These are phyloP conservation scores for Vitis hybrid DNA, from an alignment of 177 flowering plant genomes.

Conservation along the genomic window DNA sequence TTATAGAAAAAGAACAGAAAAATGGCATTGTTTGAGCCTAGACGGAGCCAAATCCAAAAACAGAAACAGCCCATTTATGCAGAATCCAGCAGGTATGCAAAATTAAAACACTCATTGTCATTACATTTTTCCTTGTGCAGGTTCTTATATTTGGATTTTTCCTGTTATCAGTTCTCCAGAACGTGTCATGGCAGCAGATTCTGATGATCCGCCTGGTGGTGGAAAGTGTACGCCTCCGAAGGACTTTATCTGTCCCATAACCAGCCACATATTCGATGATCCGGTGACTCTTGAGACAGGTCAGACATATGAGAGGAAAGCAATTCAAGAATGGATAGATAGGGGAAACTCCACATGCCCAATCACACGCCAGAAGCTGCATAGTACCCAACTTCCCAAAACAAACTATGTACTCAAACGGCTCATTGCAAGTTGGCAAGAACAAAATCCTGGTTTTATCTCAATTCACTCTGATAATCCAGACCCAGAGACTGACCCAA, in stretches of 20 bases:
- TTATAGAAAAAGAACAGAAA: slow-evolving; percentile 53
- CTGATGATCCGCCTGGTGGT: slow-evolving; percentile 28
- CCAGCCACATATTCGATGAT: slow-evolving; percentile 67
- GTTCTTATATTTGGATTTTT: slow-evolving; percentile 20
- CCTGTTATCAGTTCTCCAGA: slow-evolving; percentile 37
- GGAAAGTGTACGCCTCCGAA: slow-evolving; percentile 65
- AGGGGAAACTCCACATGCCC: slow-evolving; percentile 83
- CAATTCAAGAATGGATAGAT: slow-evolving; percentile 82
- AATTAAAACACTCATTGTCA: not conserved
- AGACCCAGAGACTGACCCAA: slow-evolving; percentile 14
- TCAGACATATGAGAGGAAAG: slow-evolving; percentile 79
- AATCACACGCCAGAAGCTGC: slow-evolving; percentile 72
- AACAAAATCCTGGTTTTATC: slow-evolving; percentile 37
- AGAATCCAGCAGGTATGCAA: slow-evolving; percentile 50
- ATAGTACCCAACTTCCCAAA: slow-evolving; percentile 63
- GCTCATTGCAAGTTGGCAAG: slow-evolving; percentile 79
- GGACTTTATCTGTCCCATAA: slow-evolving; percentile 87
- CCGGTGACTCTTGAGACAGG: slow-evolving; percentile 94
- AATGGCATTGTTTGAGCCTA: slow-evolving; percentile 40
- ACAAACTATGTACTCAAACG: slow-evolving; percentile 81
- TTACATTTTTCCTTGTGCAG: slow-evolving; percentile 1
- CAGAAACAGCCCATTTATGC: slow-evolving; percentile 33
- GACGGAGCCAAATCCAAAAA: slow-evolving; percentile 25
- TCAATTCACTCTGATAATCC: slow-evolving; percentile 20
- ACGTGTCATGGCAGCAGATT: slow-evolving; percentile 46